Conservation (phyloP, 805 yeast species). For the Saccharomyces mikatae region DNA sequence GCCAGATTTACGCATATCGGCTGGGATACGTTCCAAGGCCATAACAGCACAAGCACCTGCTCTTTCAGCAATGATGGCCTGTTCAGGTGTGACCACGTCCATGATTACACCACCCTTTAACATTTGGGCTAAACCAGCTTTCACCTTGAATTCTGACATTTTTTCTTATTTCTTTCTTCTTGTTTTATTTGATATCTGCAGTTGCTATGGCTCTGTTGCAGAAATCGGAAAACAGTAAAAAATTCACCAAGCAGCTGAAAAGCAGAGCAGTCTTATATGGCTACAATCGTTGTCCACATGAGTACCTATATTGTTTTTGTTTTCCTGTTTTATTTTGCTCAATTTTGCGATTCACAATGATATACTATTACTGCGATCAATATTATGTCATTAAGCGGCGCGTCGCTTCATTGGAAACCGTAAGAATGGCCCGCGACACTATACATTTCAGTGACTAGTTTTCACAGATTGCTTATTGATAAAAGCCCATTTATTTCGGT, state of each 20-base stretch:
- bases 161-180: not conserved
- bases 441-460: no score
- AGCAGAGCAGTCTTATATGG: not conserved
- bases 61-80: constrained; percentile 68
- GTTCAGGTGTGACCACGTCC: constrained; percentile 74
- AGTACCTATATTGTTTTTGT: not conserved
- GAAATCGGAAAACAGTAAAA: not conserved
- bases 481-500: not conserved
- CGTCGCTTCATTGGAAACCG: not conserved
- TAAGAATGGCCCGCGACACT: not conserved
- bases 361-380: no score
- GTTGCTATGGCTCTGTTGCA: not conserved
- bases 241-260: not conserved
- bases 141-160: constrained; percentile 39
- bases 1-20: constrained; percentile 75
- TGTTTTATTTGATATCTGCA: not conserved
- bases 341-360: not conserved
- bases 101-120: constrained; percentile 68
- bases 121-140: constrained; percentile 81
- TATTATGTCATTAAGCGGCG: not conserved
- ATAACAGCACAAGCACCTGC: constrained; percentile 88
- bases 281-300: not conserved
- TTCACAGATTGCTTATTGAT: not conserved
- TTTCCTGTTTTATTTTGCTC: not conserved
- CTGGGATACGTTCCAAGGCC: constrained; percentile 82